Conservation (phyloP, 495 filamentous ascomycete species). For the Lasiosphaeria ovina region DNA sequence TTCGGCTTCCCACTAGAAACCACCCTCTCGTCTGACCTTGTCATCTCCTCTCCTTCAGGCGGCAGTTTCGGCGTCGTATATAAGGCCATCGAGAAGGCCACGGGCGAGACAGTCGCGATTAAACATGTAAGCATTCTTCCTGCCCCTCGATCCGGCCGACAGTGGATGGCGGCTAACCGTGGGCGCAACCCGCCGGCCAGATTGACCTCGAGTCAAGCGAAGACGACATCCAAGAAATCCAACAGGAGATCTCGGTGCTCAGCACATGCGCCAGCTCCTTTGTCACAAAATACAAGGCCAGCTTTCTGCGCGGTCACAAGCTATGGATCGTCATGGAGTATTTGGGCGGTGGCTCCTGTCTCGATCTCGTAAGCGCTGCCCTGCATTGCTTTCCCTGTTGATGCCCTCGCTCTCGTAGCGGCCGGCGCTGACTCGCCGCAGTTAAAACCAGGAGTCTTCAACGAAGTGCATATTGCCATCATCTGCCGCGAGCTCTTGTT, state of each 20-base stretch:
- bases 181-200: constrained; percentile 40
- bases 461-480: constrained; percentile 89
- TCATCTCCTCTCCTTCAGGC: constrained; percentile 42
- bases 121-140: constrained; percentile 65
- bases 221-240: constrained; percentile 96
- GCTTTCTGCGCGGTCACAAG: constrained; percentile 90
- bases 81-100: constrained; percentile 84
- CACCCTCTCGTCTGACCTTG: background rate
- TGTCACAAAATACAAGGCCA: constrained; percentile 95
- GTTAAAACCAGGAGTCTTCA: constrained; percentile 90
- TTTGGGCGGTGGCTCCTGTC: constrained; percentile 86
- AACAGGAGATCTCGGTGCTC: constrained; percentile 93
- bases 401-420: background rate
- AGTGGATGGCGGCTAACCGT: background rate
- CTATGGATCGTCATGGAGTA: constrained; percentile 99
- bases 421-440: constrained; percentile 38
- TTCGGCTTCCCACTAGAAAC: background rate
- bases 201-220: constrained; percentile 98
- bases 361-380: constrained; percentile 67
- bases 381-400: background rate
- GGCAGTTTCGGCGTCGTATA: constrained; percentile 96
- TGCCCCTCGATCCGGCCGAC: background rate
- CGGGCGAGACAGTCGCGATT: constrained; percentile 86
- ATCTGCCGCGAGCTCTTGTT: constrained; percentile 87
- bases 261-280: constrained; percentile 90